phyloP scores from a whole-genome alignment of 345 rosid genomes.

The Luvunga scandens region DNA sequence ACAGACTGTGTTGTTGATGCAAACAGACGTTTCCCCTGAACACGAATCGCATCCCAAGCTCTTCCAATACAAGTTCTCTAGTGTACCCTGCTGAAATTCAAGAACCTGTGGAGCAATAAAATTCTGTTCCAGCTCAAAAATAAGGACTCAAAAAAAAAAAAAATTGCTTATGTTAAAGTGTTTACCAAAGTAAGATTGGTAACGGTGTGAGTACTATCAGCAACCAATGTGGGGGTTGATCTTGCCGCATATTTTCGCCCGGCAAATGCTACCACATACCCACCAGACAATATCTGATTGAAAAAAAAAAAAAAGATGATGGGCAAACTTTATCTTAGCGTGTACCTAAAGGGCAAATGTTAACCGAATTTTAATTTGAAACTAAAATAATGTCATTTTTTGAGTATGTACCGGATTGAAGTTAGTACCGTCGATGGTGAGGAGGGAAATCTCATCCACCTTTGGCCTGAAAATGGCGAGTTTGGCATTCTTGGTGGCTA shows the following conservation, averaged over 20 bases:
- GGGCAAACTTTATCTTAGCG: background rate
- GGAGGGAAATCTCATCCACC: conserved; percentile 82
- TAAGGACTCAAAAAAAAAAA: no score
- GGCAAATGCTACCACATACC: conserved; percentile 89
- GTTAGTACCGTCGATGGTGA: conserved; percentile 53
- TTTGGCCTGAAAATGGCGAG: conserved; percentile 76
- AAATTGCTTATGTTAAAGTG: background rate
- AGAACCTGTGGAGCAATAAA: conserved; percentile 43
- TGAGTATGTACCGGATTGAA: conserved; percentile 51
- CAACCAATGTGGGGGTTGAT: conserved; percentile 64
- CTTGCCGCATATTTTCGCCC: conserved; percentile 94
- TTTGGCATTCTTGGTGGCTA: conserved; percentile 44
- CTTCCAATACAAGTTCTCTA: conserved; percentile 77
- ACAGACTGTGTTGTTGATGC: conserved; percentile 62
- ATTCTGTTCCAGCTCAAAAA: no score
- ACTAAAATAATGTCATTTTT: no score
- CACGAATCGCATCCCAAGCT: conserved; percentile 72
- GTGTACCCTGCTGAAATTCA: conserved; percentile 78
- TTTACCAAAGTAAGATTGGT: conserved; percentile 87
- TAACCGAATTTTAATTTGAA: no score
- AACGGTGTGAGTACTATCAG: conserved; percentile 58
- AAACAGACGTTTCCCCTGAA: conserved; percentile 36
- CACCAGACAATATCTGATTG: conserved; percentile 54
- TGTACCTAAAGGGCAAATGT: no score
- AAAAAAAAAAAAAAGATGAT: background rate